Percentiles rank a stretch among this genome's conserved stretches.
Evolutionary conservation across 768 basidiomycete genomes (phyloP).

Genomic region (Naganishia friedmannii): DNA sequence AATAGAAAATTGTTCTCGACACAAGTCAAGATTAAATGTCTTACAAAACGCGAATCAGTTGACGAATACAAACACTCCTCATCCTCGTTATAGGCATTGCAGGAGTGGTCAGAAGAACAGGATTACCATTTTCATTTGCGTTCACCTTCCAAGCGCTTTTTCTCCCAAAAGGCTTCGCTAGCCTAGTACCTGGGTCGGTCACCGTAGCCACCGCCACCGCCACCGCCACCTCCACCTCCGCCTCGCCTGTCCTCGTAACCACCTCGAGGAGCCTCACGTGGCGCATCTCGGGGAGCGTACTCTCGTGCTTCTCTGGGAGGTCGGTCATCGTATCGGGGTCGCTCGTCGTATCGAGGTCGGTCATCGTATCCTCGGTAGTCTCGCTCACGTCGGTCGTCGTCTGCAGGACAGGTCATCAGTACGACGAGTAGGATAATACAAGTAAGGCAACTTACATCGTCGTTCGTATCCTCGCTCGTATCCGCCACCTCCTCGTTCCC

Average conservation of each 20-base stretch:
- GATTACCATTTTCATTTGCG: constrained; percentile 21
- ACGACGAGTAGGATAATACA: constrained; percentile 44
- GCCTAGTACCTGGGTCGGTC: constrained; percentile 13
- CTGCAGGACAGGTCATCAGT: constrained; percentile 30
- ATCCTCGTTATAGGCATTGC: not conserved
- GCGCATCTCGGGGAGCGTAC: constrained; percentile 14
- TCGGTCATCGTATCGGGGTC: constrained; percentile 64
- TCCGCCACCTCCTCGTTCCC: constrained; percentile 17
- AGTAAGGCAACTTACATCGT: constrained; percentile 21
- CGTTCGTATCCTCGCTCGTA: constrained; percentile 43
- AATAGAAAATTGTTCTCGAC: constrained; percentile 4
- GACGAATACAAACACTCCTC: constrained; percentile 20
- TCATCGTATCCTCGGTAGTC: constrained; percentile 48
- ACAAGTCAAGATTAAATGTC: not conserved
- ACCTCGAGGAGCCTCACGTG: constrained; percentile 56
- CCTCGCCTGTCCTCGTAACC: constrained; percentile 49
- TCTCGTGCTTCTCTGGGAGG: constrained; percentile 19
- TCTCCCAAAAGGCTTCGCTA: no score
- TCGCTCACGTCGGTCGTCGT: constrained; percentile 56
- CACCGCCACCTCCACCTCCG: no score
- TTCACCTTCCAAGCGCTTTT: not conserved
- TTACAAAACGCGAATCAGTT: constrained; percentile 18
- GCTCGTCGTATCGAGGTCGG: constrained; percentile 65
- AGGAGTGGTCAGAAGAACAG: not conserved
- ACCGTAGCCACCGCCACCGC: constrained; percentile 21